Evolutionary conservation across 2,329 filamentous ascomycete species (phyloP).

Genomic region (Paramyrothecium roridum): DNA sequence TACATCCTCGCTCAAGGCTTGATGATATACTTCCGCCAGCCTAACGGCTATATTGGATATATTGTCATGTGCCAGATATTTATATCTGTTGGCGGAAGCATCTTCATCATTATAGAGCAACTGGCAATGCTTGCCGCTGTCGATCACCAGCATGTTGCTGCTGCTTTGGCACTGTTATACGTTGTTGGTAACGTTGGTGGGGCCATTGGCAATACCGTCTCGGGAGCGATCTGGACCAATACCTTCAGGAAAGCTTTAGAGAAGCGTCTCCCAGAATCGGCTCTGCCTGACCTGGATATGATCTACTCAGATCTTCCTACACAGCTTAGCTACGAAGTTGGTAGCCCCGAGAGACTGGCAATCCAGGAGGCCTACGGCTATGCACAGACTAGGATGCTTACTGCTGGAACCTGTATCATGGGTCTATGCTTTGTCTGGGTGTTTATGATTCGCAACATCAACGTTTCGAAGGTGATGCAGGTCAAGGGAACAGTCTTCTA

Average conservation of each 20-base stretch:
- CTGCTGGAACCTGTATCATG: slow-evolving; percentile 29
- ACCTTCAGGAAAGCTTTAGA: slow-evolving; percentile 38
- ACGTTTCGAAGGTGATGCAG: slow-evolving; percentile 45
- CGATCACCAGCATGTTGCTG: slow-evolving; percentile 27
- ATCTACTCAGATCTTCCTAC: slow-evolving; percentile 52
- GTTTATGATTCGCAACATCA: slow-evolving; percentile 46
- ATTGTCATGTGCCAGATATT: slow-evolving; percentile 50
- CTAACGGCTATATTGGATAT: slow-evolving; percentile 36
- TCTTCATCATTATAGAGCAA: slow-evolving; percentile 37
- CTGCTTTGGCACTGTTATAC: slow-evolving; percentile 22
- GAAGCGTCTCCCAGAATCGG: slow-evolving; percentile 43
- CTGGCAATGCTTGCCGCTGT: slow-evolving; percentile 24
- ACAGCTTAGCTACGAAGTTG: slow-evolving; percentile 48
- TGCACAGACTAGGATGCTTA: slow-evolving; percentile 46
- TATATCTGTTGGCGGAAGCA: slow-evolving; percentile 47
- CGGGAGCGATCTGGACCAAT: slow-evolving; percentile 27
- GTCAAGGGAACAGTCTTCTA: slow-evolving; percentile 50
- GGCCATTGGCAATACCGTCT: slow-evolving; percentile 23
- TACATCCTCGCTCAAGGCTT: slow-evolving; percentile 50
- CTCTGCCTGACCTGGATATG: slow-evolving; percentile 30
- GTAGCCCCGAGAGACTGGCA: slow-evolving; percentile 39
- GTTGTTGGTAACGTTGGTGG: slow-evolving; percentile 21
- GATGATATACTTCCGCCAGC: slow-evolving; percentile 24
- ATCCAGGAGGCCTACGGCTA: slow-evolving; percentile 59
- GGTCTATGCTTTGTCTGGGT: slow-evolving; percentile 30